Conservation (phyloP, 2,329 filamentous ascomycete species). For the Trichoderma sp. region DNA sequence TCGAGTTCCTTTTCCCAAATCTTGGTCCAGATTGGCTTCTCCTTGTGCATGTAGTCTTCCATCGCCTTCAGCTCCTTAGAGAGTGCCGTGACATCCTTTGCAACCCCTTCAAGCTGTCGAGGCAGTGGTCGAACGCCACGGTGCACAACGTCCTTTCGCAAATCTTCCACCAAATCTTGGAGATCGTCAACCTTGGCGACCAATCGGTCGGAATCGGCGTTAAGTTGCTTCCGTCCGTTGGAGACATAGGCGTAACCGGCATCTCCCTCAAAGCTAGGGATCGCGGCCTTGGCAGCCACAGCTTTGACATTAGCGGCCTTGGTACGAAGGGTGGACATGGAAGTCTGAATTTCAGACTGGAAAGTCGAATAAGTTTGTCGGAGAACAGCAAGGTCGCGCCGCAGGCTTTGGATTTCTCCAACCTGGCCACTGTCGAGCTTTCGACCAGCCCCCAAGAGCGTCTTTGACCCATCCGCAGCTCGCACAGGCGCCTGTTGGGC, state of each 20-base stretch:
- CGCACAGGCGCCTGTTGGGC: conserved; percentile 45
- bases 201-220: conserved; percentile 82
- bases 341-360: conserved; percentile 80
- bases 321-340: conserved; percentile 76
- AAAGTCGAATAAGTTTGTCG: conserved; percentile 93
- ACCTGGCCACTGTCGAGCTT: conserved; percentile 61
- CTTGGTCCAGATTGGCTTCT: conserved; percentile 98
- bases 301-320: conserved; percentile 81
- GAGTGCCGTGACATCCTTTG: conserved; percentile 79
- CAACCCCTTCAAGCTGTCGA: conserved; percentile 82
- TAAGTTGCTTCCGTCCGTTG: conserved; percentile 80
- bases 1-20: conserved; percentile 99
- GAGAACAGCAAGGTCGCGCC: conserved; percentile 84
- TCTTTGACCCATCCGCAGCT: conserved; percentile 42
- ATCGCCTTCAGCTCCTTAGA: conserved; percentile 88
- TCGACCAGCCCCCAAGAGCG: conserved; percentile 32
- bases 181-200: conserved; percentile 92
- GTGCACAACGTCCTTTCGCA: conserved; percentile 93
- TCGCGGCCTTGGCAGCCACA: conserved; percentile 64
- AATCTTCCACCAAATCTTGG: conserved; percentile 94
- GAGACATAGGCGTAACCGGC: conserved; percentile 84
- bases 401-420: conserved; percentile 74
- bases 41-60: conserved; percentile 83
- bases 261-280: conserved; percentile 71
- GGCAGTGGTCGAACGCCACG: conserved; percentile 89